Percentiles rank a stretch among this genome's conserved stretches.
phyloP scores from a whole-genome alignment of 805 yeast genomes.

The Ogataea naganishii region DNA sequence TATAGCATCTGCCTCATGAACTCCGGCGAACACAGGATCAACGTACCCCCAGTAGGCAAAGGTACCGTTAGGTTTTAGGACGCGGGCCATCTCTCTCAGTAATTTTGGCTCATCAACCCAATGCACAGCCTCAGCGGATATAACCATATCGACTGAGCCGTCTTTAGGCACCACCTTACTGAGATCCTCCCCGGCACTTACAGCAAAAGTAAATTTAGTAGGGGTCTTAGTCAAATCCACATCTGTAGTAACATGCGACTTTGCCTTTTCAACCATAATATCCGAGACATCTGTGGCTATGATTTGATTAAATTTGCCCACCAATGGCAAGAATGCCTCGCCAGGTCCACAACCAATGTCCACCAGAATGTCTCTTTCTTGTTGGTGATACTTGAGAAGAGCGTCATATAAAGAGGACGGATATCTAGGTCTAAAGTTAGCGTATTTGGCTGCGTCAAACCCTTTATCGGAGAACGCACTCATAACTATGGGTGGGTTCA shows the following conservation, averaged over 20 bases:
- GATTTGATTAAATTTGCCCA: constrained; percentile 27
- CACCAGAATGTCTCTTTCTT: constrained; percentile 28
- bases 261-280: constrained; percentile 38
- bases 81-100: constrained; percentile 23
- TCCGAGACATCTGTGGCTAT: constrained; percentile 39
- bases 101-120: constrained; percentile 44
- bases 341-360: constrained; percentile 61
- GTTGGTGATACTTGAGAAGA: constrained; percentile 28
- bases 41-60: constrained; percentile 74
- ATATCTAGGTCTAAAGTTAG: constrained; percentile 58
- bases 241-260: constrained; percentile 13
- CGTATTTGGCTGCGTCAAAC: constrained; percentile 47
- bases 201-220: constrained; percentile 7
- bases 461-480: constrained; percentile 48
- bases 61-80: constrained; percentile 33
- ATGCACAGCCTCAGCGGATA: constrained; percentile 84
- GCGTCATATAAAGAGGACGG: constrained; percentile 40
- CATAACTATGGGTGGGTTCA: constrained; percentile 30
- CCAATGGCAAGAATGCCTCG: constrained; percentile 36
- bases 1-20: constrained; percentile 47
- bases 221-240: constrained; percentile 4
- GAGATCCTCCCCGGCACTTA: constrained; percentile 15
- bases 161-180: constrained; percentile 10
- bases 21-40: constrained; percentile 50
- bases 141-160: constrained; percentile 45